phyloP scores from a whole-genome alignment of 1,139 yeast species.

The Geotrichum australiense region DNA sequence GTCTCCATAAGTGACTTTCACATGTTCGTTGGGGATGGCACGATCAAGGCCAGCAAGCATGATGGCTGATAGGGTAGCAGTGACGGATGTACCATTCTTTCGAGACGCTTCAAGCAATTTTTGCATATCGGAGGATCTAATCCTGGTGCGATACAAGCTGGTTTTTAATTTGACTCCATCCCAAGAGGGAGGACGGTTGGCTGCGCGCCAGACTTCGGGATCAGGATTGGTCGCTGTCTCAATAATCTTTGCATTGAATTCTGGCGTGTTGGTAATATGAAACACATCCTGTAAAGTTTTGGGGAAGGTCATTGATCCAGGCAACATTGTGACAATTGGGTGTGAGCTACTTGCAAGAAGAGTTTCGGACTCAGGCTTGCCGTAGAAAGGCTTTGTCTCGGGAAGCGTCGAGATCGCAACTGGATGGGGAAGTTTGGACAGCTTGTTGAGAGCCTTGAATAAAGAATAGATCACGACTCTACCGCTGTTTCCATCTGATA shows the following conservation, averaged over 20 bases:
- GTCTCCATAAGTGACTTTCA: conserved; percentile 1
- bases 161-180: background rate
- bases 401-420: background rate
- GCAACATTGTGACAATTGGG: background rate
- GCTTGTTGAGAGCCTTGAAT: conserved; percentile 2
- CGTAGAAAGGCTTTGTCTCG: background rate
- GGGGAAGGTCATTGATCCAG: background rate
- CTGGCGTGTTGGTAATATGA: background rate
- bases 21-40: conserved; percentile 3
- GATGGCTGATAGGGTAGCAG: conserved; percentile 3
- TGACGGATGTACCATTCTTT: conserved; percentile 1
- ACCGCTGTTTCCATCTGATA: conserved; percentile 15
- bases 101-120: background rate
- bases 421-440: no score
- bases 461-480: conserved; percentile 6
- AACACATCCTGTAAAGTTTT: background rate
- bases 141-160: background rate
- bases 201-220: background rate
- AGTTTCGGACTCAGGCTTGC: background rate
- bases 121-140: conserved; percentile 3
- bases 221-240: background rate
- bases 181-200: background rate
- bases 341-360: background rate
- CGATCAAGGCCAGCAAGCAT: conserved; percentile 7
- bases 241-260: background rate